A percentile compares a stretch with the other conserved stretches of the same genome.
Conservation (phyloP, 2,329 filamentous ascomycete genomes). For the Cladophialophora chaetospira region DNA sequence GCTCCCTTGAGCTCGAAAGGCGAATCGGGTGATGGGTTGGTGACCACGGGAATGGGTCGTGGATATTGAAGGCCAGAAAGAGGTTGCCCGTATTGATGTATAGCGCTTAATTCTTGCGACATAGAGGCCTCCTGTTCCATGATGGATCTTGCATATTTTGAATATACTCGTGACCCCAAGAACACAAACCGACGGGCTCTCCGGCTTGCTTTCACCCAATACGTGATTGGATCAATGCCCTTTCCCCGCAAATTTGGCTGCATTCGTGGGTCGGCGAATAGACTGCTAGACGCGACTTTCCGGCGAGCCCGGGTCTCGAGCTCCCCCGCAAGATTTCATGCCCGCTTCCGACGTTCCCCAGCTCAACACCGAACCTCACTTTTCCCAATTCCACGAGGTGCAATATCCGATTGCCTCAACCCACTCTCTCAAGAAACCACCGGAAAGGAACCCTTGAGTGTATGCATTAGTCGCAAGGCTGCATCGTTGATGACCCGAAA, state of each 20-base stretch:
- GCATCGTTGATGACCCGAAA: slow-evolving; percentile 4
- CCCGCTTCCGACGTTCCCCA: slow-evolving; percentile 26
- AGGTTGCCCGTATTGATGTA: neutral
- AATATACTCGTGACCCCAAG: too few relatives aligned
- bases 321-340: slow-evolving; percentile 12
- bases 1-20: slow-evolving; percentile 33
- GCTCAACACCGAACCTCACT: slow-evolving; percentile 5
- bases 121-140: too few relatives aligned
- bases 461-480: slow-evolving; percentile 7
- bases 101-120: too few relatives aligned
- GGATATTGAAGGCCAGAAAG: neutral
- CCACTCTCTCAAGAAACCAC: neutral
- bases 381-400: slow-evolving; percentile 18
- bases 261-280: neutral
- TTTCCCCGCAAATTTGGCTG: neutral
- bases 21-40: slow-evolving; percentile 55
- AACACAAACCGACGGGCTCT: too few relatives aligned
- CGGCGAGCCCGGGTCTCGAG: neutral
- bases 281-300: neutral
- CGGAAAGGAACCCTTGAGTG: slow-evolving; percentile 8
- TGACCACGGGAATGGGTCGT: slow-evolving; percentile 12
- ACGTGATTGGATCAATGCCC: slow-evolving; percentile 8
- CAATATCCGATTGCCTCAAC: slow-evolving; percentile 23
- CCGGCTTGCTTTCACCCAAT: neutral
- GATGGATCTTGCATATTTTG: too few relatives aligned